Base-by-base conservation (phyloP, 2,329 filamentous ascomycete species). In the Leptoxyphium fumago region DNA sequence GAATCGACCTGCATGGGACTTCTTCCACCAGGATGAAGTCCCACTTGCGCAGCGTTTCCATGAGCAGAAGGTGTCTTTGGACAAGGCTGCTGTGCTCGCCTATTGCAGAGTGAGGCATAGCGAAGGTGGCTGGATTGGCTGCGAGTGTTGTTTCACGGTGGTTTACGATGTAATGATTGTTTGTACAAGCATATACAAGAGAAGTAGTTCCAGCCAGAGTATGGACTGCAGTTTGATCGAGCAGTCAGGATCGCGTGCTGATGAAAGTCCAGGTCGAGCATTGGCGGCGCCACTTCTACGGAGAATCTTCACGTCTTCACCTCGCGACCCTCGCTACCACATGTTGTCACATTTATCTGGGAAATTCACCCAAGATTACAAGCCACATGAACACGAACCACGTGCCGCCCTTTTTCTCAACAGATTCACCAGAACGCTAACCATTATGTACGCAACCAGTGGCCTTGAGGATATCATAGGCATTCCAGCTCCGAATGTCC, bases 161-260 rank as follows among this genome's bases (percentile, higher is more conserved):
- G 86, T 93, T 38, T 83, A 93, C 61, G 82, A 93, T 71, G 84
- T 91, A 17, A 70, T 94, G 62, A 84, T 93, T 41, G 84, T 84
- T 36, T 87, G 83, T 57, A 89, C 80, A 10, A 87, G 82, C 56
- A 74, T 91, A 49, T 93, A 91, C 59, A 71, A 72, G 43, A 69
- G 72, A 43, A 78, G 79, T 18, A 71, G 72, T 49, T 81, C 76
- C 57, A 88, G 82, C 54, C 74, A 85, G 56, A 80, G 85, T 91
- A 71, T 64, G 83, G 71, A 36, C 26, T 7, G 11, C 36, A 34
- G 26, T 14, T 17, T 8, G 21, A 8, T 41, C 41, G 18, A 2
- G 38, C 30, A 34, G 4, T 15, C 44, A n/a, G 21, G 21, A 26
- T 26, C 43, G 13, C 43, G 14, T 39, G 39, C 50, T 57, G 42